phyloP scores from a whole-genome alignment of 2,329 filamentous ascomycete genomes.

The Dothidotthia symphoricarpi region DNA sequence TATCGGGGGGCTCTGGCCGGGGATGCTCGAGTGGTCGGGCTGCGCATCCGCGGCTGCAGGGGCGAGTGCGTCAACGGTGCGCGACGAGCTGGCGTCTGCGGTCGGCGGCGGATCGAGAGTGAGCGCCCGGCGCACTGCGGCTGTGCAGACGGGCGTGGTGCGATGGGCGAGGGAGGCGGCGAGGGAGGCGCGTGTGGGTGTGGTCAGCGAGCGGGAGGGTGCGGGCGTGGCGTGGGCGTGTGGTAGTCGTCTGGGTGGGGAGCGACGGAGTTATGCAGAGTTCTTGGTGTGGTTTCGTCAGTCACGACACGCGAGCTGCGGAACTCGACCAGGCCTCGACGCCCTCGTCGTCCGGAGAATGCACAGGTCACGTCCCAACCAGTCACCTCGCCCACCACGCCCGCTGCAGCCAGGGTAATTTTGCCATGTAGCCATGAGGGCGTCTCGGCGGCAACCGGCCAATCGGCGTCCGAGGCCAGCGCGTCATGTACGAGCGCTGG shows the following conservation, averaged over 20 bases:
- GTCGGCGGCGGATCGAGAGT: slow-evolving; percentile 12
- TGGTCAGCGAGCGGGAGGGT: neutral
- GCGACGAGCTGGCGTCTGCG: slow-evolving; percentile 32
- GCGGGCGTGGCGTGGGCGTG: neutral
- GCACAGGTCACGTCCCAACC: no score
- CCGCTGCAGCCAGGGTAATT: slow-evolving; percentile 2
- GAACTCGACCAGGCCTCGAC: no score
- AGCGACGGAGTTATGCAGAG: neutral
- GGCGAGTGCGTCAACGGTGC: slow-evolving; percentile 12
- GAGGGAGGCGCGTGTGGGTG: slow-evolving; percentile 5
- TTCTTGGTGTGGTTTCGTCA: neutral
- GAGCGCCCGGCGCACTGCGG: slow-evolving; percentile 2
- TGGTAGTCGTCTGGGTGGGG: neutral
- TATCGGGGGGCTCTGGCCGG: slow-evolving; percentile 1
- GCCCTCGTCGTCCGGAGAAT: no score
- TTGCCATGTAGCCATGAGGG: slow-evolving; percentile 2
- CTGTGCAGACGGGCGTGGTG: neutral
- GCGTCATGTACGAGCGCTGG: slow-evolving; percentile 4
- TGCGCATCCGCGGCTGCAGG: slow-evolving; percentile 19
- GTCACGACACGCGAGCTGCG: no score
- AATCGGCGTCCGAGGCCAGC: slow-evolving; percentile 1
- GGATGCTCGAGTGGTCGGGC: slow-evolving; percentile 9
- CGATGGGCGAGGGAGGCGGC: neutral
- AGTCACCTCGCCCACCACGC: no score
- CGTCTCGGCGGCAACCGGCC: neutral